Evolutionary conservation across 768 basidiomycete species (phyloP).

Genomic region (Boletus rubescentipes): DNA sequence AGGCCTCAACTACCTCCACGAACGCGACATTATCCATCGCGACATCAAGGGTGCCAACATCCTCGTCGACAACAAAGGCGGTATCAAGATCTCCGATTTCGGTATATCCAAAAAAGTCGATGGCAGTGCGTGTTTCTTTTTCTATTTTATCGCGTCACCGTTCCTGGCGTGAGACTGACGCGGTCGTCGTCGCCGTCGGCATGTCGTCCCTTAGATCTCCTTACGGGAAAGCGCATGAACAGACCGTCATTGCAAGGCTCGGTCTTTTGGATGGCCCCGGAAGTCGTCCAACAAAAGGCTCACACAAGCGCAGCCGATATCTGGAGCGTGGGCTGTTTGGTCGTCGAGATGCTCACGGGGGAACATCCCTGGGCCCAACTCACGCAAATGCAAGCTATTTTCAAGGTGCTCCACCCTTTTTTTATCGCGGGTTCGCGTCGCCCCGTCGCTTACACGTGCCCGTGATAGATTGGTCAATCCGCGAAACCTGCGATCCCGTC

Average conservation of each 20-base stretch:
- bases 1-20: conserved; percentile 88
- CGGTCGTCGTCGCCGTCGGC: too few relatives aligned
- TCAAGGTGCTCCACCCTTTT: too few relatives aligned
- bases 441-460: neutral
- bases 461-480: conserved; percentile 74
- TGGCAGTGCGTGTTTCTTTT: conserved; percentile 64
- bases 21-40: conserved; percentile 92
- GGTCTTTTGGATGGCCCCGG: conserved; percentile 99
- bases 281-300: conserved; percentile 93
- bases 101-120: conserved; percentile 98
- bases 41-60: conserved; percentile 99
- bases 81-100: conserved; percentile 96
- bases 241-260: conserved; percentile 95
- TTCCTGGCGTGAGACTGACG: conserved; percentile 30
- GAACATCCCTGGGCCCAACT: conserved; percentile 95
- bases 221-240: conserved; percentile 69
- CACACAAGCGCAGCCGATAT: conserved; percentile 94
- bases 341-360: conserved; percentile 96
- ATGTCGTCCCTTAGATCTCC: conserved; percentile 35
- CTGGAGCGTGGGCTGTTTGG: conserved; percentile 93
- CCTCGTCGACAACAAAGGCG: conserved; percentile 96
- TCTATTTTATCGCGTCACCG: neutral
- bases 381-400: conserved; percentile 99
- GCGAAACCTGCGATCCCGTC: conserved; percentile 85
- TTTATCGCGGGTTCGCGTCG: too few relatives aligned